Percentiles rank a stretch among this genome's conserved stretches.
These are phyloP conservation scores for Neobulgaria alba DNA, from an alignment of 2,329 filamentous ascomycete species.

Conservation along the genomic window DNA sequence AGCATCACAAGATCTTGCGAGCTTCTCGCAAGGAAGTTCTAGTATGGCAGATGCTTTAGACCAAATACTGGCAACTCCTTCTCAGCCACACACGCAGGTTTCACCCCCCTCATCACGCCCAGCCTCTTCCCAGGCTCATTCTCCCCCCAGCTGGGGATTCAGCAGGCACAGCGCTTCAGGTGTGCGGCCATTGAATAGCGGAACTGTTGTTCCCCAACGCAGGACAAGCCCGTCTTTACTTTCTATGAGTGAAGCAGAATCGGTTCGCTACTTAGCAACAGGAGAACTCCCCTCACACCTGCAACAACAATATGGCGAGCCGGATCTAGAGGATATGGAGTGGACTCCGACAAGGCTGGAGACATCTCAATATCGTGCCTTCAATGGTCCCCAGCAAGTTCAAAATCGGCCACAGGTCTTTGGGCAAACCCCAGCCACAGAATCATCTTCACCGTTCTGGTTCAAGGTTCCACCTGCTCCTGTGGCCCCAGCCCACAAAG, in stretches of 20 bases:
- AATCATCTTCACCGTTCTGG: conserved; percentile 46
- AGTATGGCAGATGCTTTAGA: conserved; percentile 41
- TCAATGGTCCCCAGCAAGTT: conserved; percentile 37
- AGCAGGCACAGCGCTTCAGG: too few species aligned
- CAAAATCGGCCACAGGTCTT: conserved; percentile 30
- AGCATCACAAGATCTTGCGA: conserved; percentile 14
- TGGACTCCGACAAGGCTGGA: conserved; percentile 52
- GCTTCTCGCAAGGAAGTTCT: conserved; percentile 33
- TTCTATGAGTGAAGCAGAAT: conserved; percentile 9
- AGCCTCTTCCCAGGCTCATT: too few species aligned
- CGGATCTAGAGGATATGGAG: conserved; percentile 48
- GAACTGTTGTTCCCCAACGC: background rate
- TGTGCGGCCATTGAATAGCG: too few species aligned
- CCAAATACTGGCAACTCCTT: conserved; percentile 30
- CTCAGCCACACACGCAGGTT: background rate
- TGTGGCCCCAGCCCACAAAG: conserved; percentile 51
- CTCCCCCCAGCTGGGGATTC: too few species aligned
- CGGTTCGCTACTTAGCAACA: conserved; percentile 8
- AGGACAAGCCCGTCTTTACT: conserved; percentile 4
- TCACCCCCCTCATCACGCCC: background rate
- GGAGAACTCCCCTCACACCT: conserved; percentile 2
- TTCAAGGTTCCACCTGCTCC: conserved; percentile 63
- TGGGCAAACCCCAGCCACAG: conserved; percentile 14
- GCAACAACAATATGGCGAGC: conserved; percentile 1
- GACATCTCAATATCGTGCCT: conserved; percentile 44